Percentiles rank a stretch among this genome's conserved stretches.
These are phyloP conservation scores for Irpex sp. DNA, from an alignment of 1,284 basidiomycete genomes.

Conservation along the genomic window DNA sequence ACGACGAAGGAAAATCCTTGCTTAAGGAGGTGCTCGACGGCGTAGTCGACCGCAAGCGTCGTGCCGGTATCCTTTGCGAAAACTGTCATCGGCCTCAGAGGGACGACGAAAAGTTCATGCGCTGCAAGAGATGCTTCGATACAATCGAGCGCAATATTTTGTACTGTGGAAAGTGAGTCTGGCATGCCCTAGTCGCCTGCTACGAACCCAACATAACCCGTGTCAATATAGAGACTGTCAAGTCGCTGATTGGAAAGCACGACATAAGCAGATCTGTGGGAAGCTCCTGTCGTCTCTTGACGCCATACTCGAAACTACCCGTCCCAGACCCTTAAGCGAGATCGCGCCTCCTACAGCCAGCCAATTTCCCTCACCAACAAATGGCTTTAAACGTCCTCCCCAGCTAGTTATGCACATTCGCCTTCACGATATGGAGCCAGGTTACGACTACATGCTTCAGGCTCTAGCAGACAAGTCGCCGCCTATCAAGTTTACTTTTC, in stretches of 20 bases:
- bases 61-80: not conserved
- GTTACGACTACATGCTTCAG: not conserved
- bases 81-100: not conserved
- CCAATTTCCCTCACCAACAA: not conserved
- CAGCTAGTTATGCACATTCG: not conserved
- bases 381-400: not conserved
- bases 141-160: not conserved
- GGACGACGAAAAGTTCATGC: not conserved
- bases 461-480: not conserved
- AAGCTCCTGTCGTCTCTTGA: not conserved
- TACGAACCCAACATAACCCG: too few species aligned
- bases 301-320: not conserved
- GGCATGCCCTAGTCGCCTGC: not conserved
- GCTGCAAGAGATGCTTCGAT: not conserved
- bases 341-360: not conserved
- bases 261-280: not conserved
- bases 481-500: not conserved
- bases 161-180: not conserved
- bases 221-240: not conserved
- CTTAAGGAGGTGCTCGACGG: not conserved
- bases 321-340: too few species aligned
- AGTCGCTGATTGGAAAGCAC: not conserved
- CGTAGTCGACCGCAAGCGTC: not conserved
- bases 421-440: not conserved
- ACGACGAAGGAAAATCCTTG: not conserved